phyloP scores from a whole-genome alignment of 306 rosid species.

The Castanea sativa region DNA sequence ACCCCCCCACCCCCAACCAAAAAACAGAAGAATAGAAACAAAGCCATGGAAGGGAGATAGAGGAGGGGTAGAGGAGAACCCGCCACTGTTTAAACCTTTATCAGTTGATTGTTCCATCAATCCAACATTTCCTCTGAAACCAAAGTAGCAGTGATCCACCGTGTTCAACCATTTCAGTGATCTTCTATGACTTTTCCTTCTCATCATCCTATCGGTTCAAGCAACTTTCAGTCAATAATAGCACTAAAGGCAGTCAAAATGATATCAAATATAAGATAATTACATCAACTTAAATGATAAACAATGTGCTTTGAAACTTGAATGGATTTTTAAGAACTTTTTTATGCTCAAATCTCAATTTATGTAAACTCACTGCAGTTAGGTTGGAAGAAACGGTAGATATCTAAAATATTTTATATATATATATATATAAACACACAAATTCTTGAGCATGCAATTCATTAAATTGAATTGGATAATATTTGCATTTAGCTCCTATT shows the following conservation, averaged over 20 bases:
- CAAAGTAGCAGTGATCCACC: neutral
- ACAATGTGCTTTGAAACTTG: neutral
- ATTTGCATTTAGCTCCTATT: too few species aligned
- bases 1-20: too few species aligned
- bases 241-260: neutral
- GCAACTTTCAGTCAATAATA: conserved; percentile 8
- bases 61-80: too few species aligned
- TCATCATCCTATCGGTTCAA: conserved; percentile 52
- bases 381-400: neutral
- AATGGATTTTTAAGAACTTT: neutral
- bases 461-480: too few species aligned
- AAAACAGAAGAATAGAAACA: too few species aligned
- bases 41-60: too few species aligned
- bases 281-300: neutral
- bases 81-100: too few species aligned
- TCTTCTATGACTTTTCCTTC: conserved; percentile 31
- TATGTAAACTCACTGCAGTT: neutral
- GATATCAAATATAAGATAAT: neutral
- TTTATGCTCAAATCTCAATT: neutral
- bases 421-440: too few species aligned
- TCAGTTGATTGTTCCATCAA: too few species aligned
- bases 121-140: neutral
- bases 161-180: neutral
- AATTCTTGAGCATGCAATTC: too few species aligned
- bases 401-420: too few species aligned